Evolutionary conservation across 148 eudicot genomes (phyloP).

Genomic region (Camellia sinensis): DNA sequence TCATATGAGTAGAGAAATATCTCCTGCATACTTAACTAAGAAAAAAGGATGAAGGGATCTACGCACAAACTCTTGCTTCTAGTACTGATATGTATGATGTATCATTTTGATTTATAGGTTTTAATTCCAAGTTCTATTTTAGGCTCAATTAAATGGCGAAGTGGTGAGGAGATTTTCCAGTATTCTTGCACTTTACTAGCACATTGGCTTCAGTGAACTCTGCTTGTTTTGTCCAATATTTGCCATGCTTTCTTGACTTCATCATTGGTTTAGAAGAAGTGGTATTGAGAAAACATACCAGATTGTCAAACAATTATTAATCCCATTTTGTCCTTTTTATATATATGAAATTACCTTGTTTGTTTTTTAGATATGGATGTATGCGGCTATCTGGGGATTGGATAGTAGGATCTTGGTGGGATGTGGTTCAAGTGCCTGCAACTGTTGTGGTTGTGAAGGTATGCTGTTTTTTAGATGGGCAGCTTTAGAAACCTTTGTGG

Average conservation of each 20-base stretch:
- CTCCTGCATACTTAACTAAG: too few relatives aligned
- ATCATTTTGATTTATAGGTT: too few relatives aligned
- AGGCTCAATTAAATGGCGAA: background rate
- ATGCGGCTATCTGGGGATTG: slow-evolving; percentile 65
- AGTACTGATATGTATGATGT: too few relatives aligned
- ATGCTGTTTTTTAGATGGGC: too few relatives aligned
- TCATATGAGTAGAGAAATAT: too few relatives aligned
- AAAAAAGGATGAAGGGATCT: too few relatives aligned
- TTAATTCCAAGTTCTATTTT: slow-evolving; percentile 1
- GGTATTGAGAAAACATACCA: slow-evolving; percentile 4
- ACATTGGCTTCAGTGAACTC: background rate
- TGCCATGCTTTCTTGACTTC: background rate
- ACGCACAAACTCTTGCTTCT: too few relatives aligned
- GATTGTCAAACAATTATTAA: slow-evolving; percentile 10
- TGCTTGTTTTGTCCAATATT: background rate
- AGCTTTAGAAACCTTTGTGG: too few relatives aligned
- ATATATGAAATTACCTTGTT: slow-evolving; percentile 44
- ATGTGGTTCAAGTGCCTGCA: too few relatives aligned
- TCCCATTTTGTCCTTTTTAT: slow-evolving; percentile 14
- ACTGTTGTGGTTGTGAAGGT: too few relatives aligned
- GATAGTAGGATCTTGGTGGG: slow-evolving; percentile 75
- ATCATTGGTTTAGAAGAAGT: slow-evolving; percentile 13
- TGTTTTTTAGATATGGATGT: slow-evolving; percentile 71
- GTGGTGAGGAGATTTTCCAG: background rate
- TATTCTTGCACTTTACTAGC: background rate